A percentile compares a stretch with the other conserved stretches of the same genome.
Evolutionary conservation across 2,329 filamentous ascomycete species (phyloP).

Genomic region (Pseudocercospora macadamiae): DNA sequence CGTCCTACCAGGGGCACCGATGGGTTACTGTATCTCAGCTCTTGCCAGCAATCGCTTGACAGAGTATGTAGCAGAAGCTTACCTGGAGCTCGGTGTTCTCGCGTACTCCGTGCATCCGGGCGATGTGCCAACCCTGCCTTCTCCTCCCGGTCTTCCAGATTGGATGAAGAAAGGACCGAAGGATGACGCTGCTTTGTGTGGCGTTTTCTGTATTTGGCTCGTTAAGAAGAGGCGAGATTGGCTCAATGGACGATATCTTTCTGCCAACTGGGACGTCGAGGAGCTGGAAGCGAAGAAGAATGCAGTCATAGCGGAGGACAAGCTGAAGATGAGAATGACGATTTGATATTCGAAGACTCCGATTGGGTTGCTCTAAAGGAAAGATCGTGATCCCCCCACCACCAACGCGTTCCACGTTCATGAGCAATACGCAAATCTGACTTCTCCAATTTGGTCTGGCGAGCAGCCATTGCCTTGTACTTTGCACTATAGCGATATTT

Average conservation of each 20-base stretch:
- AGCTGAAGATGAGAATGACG: conserved; percentile 37
- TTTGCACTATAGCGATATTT: background rate
- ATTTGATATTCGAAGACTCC: too few species aligned
- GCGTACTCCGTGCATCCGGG: conserved; percentile 39
- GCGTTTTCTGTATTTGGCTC: conserved; percentile 34
- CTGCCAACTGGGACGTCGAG: conserved; percentile 44
- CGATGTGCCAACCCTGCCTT: conserved; percentile 36
- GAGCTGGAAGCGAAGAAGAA: conserved; percentile 39
- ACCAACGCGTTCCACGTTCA: too few species aligned
- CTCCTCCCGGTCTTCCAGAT: conserved; percentile 37
- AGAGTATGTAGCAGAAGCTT: conserved; percentile 40
- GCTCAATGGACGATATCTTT: conserved; percentile 42
- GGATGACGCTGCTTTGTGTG: conserved; percentile 36
- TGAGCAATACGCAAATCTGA: background rate
- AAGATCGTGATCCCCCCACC: too few species aligned
- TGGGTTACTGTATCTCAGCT: conserved; percentile 41
- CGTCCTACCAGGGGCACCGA: conserved; percentile 30
- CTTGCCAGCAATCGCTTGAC: conserved; percentile 39
- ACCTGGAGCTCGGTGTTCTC: conserved; percentile 30
- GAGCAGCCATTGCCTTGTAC: background rate
- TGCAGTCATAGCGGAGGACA: conserved; percentile 39
- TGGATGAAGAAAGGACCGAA: conserved; percentile 18
- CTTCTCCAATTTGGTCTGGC: background rate
- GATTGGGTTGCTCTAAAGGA: too few species aligned
- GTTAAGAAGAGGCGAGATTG: conserved; percentile 40